Base-by-base conservation (phyloP, 257 asterid genomes). In the Plantago major region DNA sequence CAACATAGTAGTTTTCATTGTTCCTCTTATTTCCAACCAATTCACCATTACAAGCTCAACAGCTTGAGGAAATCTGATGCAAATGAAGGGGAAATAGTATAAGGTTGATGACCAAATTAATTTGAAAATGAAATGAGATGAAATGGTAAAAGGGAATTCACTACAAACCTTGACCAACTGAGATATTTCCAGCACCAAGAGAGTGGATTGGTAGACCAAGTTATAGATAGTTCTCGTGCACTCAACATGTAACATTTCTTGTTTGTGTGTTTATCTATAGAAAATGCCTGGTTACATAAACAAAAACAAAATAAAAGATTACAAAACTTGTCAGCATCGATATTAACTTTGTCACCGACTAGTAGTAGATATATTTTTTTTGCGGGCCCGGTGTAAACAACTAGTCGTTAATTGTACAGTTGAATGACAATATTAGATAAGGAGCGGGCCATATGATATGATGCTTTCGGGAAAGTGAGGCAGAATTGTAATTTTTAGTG, bases 171-270 rank as follows among this genome's bases (percentile, higher is more conserved):
- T 28, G 85, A 79, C 38, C 19, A 42, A 17, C 33, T 61, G 12
- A 78, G 76, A 63, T 80, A 73, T 64, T 86, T 89, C 96, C 95
- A 82, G 64, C 87, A 82, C 96, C 96, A 89, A 50, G 61, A 77
- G 1, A 86, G 74, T 49, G 78, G 72, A 74, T 82, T 71, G 55
- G n/a, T 67, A 7, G 85, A 74, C 92, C 90, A 89, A 16, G 82
- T 53, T 58, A 86, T 82, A 22, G 83, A 81, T 1, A 88, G 84
- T 13, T 82, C 85, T 67, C 88, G 77, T 58, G 95, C 88, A 67
- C 96, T 80, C 73, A 88, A 60, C 77, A 82, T 78, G 74, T 74
- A 85, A 64, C 81, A 75, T 60, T 72, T 89, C 78, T 89, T 89
- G 66, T 56, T 71, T 19, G 67, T 66, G 19, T 2, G 28, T 51